Evolutionary conservation across 805 yeast genomes (phyloP).

Genomic region (Candida boleticola): DNA sequence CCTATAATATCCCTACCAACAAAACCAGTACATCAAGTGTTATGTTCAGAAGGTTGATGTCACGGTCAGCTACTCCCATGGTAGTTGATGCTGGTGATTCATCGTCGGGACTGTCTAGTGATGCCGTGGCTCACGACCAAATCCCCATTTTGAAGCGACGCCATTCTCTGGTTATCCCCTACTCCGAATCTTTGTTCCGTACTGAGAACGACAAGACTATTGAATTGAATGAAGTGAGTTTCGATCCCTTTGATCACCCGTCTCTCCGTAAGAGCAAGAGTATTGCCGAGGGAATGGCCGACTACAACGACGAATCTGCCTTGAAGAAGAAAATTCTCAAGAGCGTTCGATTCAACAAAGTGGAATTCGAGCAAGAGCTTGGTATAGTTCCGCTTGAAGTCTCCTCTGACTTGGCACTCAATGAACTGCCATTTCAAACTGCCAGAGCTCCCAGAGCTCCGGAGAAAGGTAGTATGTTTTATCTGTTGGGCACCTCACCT

Average conservation of each 20-base stretch:
- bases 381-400: too few species aligned
- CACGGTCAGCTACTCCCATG: neutral
- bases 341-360: constrained; percentile 9
- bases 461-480: too few species aligned
- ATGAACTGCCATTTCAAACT: too few species aligned
- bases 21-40: too few species aligned
- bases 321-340: constrained; percentile 10
- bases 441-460: too few species aligned
- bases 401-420: too few species aligned
- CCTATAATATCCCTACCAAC: too few species aligned
- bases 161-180: constrained; percentile 13
- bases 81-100: neutral
- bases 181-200: constrained; percentile 4
- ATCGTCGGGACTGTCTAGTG: constrained; percentile 3
- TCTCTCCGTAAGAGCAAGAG: constrained; percentile 16
- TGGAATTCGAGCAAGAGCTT: constrained; percentile 1
- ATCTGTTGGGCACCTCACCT: too few species aligned
- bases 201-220: constrained; percentile 7
- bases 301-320: neutral
- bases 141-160: constrained; percentile 11
- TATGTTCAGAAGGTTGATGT: neutral
- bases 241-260: constrained; percentile 19
- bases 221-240: constrained; percentile 15
- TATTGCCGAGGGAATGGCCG: constrained; percentile 10
- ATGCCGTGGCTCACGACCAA: neutral